These are phyloP conservation scores for Coccomyxa subellipsoidea DNA, from an alignment of 163 green algal species.

Conservation along the genomic window DNA sequence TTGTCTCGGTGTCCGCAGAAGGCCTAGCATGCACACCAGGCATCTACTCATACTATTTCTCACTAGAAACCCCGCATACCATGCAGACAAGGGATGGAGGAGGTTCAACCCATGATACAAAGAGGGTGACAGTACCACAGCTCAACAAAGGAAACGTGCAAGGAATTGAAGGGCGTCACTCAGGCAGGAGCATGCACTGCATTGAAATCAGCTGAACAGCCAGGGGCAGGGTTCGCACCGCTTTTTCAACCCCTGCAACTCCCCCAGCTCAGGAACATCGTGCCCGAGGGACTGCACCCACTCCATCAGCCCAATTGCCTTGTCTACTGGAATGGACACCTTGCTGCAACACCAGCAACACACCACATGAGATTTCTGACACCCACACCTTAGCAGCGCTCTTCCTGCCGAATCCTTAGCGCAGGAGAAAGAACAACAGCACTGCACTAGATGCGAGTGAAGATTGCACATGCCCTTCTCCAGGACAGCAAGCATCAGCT, in stretches of 20 bases:
- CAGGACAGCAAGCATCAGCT: too few relatives aligned
- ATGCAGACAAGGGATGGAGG: not conserved
- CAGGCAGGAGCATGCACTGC: not conserved
- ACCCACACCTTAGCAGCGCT: too few relatives aligned
- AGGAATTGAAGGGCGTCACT: not conserved
- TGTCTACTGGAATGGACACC: not conserved
- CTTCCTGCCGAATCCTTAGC: too few relatives aligned
- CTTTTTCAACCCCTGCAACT: not conserved
- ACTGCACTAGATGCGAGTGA: too few relatives aligned
- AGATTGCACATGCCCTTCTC: too few relatives aligned
- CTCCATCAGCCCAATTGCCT: not conserved
- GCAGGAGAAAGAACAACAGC: too few relatives aligned
- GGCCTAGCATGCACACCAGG: not conserved
- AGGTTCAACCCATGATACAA: too few relatives aligned
- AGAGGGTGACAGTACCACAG: not conserved
- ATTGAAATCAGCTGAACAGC: not conserved
- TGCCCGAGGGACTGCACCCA: not conserved
- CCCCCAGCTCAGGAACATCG: not conserved
- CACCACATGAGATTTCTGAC: not conserved
- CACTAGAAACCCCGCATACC: not conserved
- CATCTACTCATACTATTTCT: not conserved
- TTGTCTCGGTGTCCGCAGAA: not conserved
- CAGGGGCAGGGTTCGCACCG: not conserved
- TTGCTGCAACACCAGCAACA: not conserved
- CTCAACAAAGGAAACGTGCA: not conserved